Evolutionary conservation across 306 rosid genomes (phyloP).

Genomic region (Fagus crenata): DNA sequence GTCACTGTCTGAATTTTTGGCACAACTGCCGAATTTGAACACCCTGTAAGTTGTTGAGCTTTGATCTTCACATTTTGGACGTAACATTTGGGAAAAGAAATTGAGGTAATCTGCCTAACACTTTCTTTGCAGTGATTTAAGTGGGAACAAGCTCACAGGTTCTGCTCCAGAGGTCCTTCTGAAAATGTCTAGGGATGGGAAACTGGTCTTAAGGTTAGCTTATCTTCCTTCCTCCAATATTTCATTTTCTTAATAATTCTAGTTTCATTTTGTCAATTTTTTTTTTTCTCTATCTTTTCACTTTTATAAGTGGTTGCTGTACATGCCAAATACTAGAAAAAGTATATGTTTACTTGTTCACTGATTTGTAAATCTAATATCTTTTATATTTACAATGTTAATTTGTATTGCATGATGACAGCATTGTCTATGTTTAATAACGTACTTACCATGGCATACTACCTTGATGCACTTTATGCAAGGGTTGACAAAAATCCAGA

Average conservation of each 20-base stretch:
- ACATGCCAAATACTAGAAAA: not conserved
- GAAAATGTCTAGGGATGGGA: constrained; percentile 11
- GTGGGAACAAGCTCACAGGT: constrained; percentile 29
- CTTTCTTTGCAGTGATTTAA: constrained; percentile 14
- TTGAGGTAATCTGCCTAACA: not conserved
- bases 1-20: constrained; percentile 33
- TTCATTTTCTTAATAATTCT: not conserved
- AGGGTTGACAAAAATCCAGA: constrained; percentile 30
- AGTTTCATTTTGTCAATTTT: not conserved
- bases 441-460: not conserved
- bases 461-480: not conserved
- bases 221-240: not conserved
- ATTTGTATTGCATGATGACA: not conserved
- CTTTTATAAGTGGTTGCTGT: not conserved
- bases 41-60: constrained; percentile 29
- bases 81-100: not conserved
- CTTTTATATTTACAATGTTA: not conserved
- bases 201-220: constrained; percentile 6
- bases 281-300: not conserved
- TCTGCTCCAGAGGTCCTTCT: constrained; percentile 24
- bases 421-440: not conserved
- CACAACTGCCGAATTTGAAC: constrained; percentile 19
- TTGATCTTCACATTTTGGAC: not conserved
- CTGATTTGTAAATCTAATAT: too few relatives aligned
- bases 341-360: too few relatives aligned